These are phyloP conservation scores for Agroathelia rolfsii DNA, from an alignment of 1,284 basidiomycete genomes.

Conservation along the genomic window DNA sequence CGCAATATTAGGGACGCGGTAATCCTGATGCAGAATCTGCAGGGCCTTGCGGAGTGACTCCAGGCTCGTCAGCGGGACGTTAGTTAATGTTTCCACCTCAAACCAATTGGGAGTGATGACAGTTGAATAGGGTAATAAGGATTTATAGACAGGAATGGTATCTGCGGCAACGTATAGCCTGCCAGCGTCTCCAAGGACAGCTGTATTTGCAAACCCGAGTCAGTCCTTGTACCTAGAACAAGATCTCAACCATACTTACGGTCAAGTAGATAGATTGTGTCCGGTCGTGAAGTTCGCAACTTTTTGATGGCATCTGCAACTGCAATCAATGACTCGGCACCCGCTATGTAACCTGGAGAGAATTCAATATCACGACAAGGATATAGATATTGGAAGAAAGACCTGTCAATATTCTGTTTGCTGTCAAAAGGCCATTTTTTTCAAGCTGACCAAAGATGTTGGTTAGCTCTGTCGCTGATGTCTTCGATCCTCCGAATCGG, in stretches of 20 bases:
- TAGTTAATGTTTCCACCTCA: slow-evolving; percentile 84
- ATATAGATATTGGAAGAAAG: slow-evolving; percentile 7
- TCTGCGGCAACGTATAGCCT: slow-evolving; percentile 81
- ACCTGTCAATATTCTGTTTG: slow-evolving; percentile 68
- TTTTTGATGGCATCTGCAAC: slow-evolving; percentile 58
- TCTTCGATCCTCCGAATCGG: slow-evolving; percentile 63
- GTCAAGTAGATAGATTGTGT: slow-evolving; percentile 80
- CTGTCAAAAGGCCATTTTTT: slow-evolving; percentile 54
- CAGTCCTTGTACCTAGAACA: slow-evolving; percentile 2
- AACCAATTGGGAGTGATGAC: slow-evolving; percentile 98
- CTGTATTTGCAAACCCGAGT: slow-evolving; percentile 24
- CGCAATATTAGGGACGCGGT: slow-evolving; percentile 78
- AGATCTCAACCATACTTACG: slow-evolving; percentile 45
- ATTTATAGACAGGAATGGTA: slow-evolving; percentile 83
- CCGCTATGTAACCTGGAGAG: slow-evolving; percentile 73
- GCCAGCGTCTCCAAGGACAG: slow-evolving; percentile 86
- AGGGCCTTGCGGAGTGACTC: slow-evolving; percentile 63
- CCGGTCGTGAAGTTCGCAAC: slow-evolving; percentile 45
- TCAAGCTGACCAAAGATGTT: slow-evolving; percentile 62
- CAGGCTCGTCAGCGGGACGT: slow-evolving; percentile 55
- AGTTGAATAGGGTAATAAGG: slow-evolving; percentile 71
- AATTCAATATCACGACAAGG: slow-evolving; percentile 1
- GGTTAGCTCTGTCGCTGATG: slow-evolving; percentile 58
- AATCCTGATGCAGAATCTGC: slow-evolving; percentile 61
- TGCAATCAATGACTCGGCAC: slow-evolving; percentile 66